These are phyloP conservation scores for Talaromyces sp. DNA, from an alignment of 2,329 filamentous ascomycete species.

Conservation along the genomic window DNA sequence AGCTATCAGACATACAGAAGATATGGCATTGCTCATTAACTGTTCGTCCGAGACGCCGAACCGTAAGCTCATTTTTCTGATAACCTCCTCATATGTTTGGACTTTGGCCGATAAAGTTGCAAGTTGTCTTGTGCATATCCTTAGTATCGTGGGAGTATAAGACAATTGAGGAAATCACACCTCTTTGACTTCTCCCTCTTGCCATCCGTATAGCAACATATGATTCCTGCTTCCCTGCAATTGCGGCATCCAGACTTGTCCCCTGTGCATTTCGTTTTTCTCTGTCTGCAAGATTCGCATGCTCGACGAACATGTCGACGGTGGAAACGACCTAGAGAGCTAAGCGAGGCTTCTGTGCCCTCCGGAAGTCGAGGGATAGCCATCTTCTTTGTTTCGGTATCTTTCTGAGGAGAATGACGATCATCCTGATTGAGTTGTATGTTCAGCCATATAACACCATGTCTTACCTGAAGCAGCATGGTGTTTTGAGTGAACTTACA, in stretches of 20 bases:
- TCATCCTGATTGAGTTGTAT: conserved; percentile 24
- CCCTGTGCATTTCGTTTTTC: conserved; percentile 47
- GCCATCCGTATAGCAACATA: conserved; percentile 45
- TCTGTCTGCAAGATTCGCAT: conserved; percentile 45
- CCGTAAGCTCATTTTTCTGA: conserved; percentile 34
- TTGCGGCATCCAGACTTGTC: conserved; percentile 44
- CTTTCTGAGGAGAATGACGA: conserved; percentile 23
- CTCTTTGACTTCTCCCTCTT: conserved; percentile 46
- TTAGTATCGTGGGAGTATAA: neutral
- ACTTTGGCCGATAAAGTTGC: conserved; percentile 42
- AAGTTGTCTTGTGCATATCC: conserved; percentile 33
- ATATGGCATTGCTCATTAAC: conserved; percentile 32
- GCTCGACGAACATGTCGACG: conserved; percentile 39
- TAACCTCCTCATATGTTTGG: conserved; percentile 39
- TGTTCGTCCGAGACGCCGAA: conserved; percentile 38
- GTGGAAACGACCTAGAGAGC: conserved; percentile 34
- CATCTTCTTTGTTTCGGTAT: conserved; percentile 32
- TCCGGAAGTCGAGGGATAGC: conserved; percentile 37
- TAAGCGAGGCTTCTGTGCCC: conserved; percentile 31
- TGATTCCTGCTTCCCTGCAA: conserved; percentile 42
- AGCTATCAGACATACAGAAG: conserved; percentile 27
- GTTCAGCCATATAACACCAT: neutral
- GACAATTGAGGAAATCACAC: conserved; percentile 23
- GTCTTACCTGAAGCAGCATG: neutral
- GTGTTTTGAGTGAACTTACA: conserved; percentile 22